Conservation (phyloP, 2,329 filamentous ascomycete genomes). For the Teratosphaeria pseudoeucalypti region DNA sequence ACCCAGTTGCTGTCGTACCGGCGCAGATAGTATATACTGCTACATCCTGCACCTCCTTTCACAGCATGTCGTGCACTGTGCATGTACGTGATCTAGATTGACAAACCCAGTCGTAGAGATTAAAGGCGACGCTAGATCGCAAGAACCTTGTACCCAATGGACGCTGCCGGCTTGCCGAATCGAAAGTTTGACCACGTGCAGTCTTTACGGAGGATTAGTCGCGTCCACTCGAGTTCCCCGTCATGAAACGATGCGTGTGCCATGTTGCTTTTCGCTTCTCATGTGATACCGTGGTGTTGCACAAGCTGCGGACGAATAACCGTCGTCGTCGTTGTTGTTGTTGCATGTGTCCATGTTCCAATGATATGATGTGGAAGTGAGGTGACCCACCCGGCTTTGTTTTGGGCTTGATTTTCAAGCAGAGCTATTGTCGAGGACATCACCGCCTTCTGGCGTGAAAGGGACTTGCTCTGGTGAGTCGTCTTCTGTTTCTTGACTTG, state of each 20-base stretch:
- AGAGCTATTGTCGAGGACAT: background rate
- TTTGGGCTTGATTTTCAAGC: background rate
- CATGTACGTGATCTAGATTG: background rate
- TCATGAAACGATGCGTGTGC: background rate
- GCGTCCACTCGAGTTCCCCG: background rate
- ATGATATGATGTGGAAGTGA: background rate
- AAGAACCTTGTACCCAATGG: background rate
- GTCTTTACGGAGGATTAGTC: background rate
- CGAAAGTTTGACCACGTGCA: background rate
- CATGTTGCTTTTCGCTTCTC: background rate
- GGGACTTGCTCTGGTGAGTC: background rate
- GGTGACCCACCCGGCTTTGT: background rate
- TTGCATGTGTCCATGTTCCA: background rate
- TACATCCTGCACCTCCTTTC: background rate
- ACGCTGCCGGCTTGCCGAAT: background rate
- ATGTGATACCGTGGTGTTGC: background rate
- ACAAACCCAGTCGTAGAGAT: background rate
- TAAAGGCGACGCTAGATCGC: background rate
- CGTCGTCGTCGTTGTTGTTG: no score
- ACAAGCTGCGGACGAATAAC: background rate
- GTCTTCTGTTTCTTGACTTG: background rate
- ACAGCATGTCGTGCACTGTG: background rate
- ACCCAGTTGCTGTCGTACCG: background rate
- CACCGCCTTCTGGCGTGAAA: background rate
- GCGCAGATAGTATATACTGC: background rate